Conservation (phyloP, 2,329 filamentous ascomycete species). For the Verticillium tricorpus region DNA sequence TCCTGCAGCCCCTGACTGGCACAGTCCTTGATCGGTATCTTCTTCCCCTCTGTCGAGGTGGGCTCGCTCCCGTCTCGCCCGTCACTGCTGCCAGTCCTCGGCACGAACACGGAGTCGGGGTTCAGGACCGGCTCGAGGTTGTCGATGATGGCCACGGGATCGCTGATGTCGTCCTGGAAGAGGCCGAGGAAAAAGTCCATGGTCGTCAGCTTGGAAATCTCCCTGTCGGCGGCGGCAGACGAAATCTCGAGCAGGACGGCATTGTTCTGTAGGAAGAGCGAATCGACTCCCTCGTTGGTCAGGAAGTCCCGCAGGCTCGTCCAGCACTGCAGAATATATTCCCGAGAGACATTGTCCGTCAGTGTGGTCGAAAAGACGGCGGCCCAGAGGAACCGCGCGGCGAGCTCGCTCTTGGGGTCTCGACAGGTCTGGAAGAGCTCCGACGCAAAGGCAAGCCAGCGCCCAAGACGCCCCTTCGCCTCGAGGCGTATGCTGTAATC, state of each 20-base stretch:
- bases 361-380: slow-evolving; percentile 49
- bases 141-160: slow-evolving; percentile 83
- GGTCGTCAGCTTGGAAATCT: slow-evolving; percentile 87
- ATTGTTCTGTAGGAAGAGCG: slow-evolving; percentile 74
- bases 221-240: slow-evolving; percentile 74
- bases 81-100: slow-evolving; percentile 8
- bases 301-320: slow-evolving; percentile 52
- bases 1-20: slow-evolving; percentile 61
- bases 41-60: slow-evolving; percentile 6
- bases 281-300: slow-evolving; percentile 30
- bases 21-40: slow-evolving; percentile 43
- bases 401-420: slow-evolving; percentile 30
- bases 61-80: background rate
- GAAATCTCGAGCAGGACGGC: slow-evolving; percentile 85
- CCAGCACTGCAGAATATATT: slow-evolving; percentile 56
- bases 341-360: slow-evolving; percentile 46
- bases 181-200: slow-evolving; percentile 94
- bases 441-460: slow-evolving; percentile 49
- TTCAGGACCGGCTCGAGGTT: slow-evolving; percentile 90
- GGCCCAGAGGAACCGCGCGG: slow-evolving; percentile 54
- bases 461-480: slow-evolving; percentile 43
- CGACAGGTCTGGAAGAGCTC: slow-evolving; percentile 28
- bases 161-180: slow-evolving; percentile 76
- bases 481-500: slow-evolving; percentile 43
- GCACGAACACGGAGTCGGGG: slow-evolving; percentile 51